Conservation (phyloP, 2,329 filamentous ascomycete genomes). For the Arthrinium phaeospermum region DNA sequence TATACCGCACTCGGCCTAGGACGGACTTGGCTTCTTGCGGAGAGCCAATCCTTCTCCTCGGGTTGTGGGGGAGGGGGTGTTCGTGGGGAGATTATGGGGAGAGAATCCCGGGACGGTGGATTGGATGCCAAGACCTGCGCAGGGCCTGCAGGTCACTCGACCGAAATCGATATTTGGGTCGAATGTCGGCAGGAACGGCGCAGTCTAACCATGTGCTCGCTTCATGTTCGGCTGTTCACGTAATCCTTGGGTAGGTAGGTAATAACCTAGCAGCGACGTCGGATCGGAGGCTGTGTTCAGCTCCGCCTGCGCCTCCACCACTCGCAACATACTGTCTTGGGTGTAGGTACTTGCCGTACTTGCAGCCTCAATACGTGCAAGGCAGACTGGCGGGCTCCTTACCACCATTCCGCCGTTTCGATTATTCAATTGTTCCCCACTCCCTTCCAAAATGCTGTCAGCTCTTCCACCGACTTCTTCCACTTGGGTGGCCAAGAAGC, state of each 20-base stretch:
- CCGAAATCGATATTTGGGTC: neutral
- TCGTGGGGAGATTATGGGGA: neutral
- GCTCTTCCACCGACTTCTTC: neutral
- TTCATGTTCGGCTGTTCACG: no score
- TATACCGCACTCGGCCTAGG: constrained; percentile 7
- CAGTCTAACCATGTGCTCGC: no score
- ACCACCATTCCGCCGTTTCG: no score
- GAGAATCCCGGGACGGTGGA: neutral
- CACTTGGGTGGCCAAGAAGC: neutral
- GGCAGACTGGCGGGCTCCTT: neutral
- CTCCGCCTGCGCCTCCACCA: no score
- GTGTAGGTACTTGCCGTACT: no score
- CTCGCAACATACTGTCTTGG: no score
- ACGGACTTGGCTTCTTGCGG: constrained; percentile 12
- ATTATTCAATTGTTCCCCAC: neutral
- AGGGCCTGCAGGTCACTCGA: neutral
- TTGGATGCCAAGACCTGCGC: neutral
- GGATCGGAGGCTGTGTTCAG: no score
- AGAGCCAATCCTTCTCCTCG: neutral
- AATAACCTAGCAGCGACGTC: no score
- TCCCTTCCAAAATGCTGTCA: neutral
- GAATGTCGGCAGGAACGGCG: neutral
- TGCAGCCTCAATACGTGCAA: neutral
- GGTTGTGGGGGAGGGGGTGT: neutral
- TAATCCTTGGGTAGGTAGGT: no score